A percentile compares a stretch with the other conserved stretches of the same genome.
Conservation (phyloP, 495 filamentous ascomycete species). For the Daldinia concentrica region DNA sequence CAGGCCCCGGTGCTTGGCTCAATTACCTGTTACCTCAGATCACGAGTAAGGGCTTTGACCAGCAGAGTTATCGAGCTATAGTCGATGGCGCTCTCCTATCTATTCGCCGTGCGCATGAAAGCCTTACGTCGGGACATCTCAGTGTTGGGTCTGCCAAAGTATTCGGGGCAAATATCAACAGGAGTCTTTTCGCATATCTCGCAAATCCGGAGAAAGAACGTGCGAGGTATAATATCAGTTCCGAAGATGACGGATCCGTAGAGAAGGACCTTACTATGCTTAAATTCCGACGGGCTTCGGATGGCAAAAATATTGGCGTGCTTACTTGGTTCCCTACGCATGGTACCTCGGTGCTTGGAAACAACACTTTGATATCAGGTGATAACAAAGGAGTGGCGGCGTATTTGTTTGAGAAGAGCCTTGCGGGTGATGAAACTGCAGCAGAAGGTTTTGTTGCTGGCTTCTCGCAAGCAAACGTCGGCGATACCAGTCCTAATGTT, state of each 20-base stretch:
- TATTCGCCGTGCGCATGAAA: conserved; percentile 83
- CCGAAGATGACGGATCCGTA: conserved; percentile 70
- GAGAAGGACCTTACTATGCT: conserved; percentile 89
- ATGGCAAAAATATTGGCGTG: conserved; percentile 78
- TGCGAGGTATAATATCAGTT: conserved; percentile 68
- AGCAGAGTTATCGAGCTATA: conserved; percentile 88
- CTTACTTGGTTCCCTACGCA: conserved; percentile 96
- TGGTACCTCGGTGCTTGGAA: conserved; percentile 89
- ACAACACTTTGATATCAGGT: conserved; percentile 90
- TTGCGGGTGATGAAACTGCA: conserved; percentile 58
- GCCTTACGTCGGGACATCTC: conserved; percentile 73
- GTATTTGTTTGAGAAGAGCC: conserved; percentile 80
- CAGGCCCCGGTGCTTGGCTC: conserved; percentile 91
- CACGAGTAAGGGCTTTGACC: conserved; percentile 87
- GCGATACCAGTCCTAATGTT: conserved; percentile 91
- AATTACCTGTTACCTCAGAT: conserved; percentile 97
- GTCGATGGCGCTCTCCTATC: conserved; percentile 86
- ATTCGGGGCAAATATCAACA: conserved; percentile 85
- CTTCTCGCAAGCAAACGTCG: conserved; percentile 94
- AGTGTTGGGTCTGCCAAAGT: conserved; percentile 78
- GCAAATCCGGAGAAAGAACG: conserved; percentile 86
- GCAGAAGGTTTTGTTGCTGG: conserved; percentile 85
- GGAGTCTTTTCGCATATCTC: conserved; percentile 90
- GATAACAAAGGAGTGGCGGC: conserved; percentile 98
- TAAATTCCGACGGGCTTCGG: conserved; percentile 76